Evolutionary conservation across 2,329 filamentous ascomycete species (phyloP), one percentile per base, ranked within the genome.

Genomic region (Cladosporium colombiae): DNA sequence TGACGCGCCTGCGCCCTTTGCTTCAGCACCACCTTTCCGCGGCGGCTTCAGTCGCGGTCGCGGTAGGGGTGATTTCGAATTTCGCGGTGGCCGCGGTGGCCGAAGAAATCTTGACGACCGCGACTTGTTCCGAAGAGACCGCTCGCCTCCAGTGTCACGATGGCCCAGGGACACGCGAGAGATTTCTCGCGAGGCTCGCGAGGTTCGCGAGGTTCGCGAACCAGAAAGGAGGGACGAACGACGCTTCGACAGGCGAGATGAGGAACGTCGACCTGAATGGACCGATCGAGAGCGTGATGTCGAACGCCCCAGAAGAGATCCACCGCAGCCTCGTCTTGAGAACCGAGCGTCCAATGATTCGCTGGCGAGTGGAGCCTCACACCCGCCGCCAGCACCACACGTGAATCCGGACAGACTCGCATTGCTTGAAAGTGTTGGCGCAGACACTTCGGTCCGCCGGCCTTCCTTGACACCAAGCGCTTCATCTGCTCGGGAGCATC

Each of bases 1-100:
- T 0, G 90, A 93, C 68, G 84, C 86, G 5, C 53, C 62, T 14
- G 82, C 85, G 1, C 88, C 89, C 65, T 84, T 82, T 21, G 77
- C 81, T 10, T 81, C 82, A 11, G 82, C 84, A 10, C 83, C 84
- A 64, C 79, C 80, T 66, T 77, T 79, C 23, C 85, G 88, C 23
- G 83, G 84, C 33, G 85, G 85, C 6, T 85, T 86, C 66, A 75
- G 78, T 31, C 81, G 85, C 29, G 67, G 73, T 33, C 63, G 87
- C 33, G 87, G 84, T 62, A 72, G 79, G 67, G 79, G 76, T 16
- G 84, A 85, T 60, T 85, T 82, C 78, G 83, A 84, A 64, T 79
- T 79, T 52, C 80, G 82, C 35, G 82, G 82, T 13, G 68, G 61
- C 58, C 81, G 84, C 33, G 81, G 81, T 50, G 76, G 83, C 67